A percentile compares a stretch with the other conserved stretches of the same genome.
These are phyloP conservation scores for Naganishia cerealis DNA, from an alignment of 1,284 basidiomycete species.

Conservation along the genomic window DNA sequence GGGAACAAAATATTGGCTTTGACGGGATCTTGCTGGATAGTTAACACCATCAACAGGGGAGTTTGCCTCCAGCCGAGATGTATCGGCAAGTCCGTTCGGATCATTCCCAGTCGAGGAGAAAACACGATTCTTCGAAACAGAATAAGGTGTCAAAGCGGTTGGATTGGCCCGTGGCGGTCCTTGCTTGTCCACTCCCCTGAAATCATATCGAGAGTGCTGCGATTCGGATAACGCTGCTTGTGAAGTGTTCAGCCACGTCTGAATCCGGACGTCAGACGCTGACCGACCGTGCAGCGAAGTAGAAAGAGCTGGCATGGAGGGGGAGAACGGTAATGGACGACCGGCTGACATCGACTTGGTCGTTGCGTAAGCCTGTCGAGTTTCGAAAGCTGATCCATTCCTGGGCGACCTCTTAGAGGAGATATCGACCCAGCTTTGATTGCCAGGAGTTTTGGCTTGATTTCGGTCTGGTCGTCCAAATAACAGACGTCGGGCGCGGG, in stretches of 20 bases:
- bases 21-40: neutral
- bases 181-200: neutral
- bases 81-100: neutral
- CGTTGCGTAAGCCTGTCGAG: neutral
- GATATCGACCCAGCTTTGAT: neutral
- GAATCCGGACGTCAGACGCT: slow-evolving; percentile 10
- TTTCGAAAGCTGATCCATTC: slow-evolving; percentile 2
- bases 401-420: neutral
- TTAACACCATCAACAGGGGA: neutral
- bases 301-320: slow-evolving; percentile 28
- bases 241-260: slow-evolving; percentile 24
- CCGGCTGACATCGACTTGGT: neutral
- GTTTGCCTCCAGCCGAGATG: neutral
- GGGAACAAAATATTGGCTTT: neutral
- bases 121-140: slow-evolving; percentile 6
- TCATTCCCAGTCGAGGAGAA: neutral
- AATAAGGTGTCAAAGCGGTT: slow-evolving; percentile 4
- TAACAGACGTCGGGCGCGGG: slow-evolving; percentile 4
- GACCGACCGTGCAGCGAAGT: neutral
- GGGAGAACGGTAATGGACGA: slow-evolving; percentile 15
- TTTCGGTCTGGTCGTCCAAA: slow-evolving; percentile 1
- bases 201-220: slow-evolving; percentile 1
- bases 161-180: neutral
- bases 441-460: neutral
- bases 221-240: slow-evolving; percentile 10